A percentile compares a stretch with the other conserved stretches of the same genome.
phyloP scores from a whole-genome alignment of 2,329 filamentous ascomycete genomes.

The Trichophyton benhamiae region DNA sequence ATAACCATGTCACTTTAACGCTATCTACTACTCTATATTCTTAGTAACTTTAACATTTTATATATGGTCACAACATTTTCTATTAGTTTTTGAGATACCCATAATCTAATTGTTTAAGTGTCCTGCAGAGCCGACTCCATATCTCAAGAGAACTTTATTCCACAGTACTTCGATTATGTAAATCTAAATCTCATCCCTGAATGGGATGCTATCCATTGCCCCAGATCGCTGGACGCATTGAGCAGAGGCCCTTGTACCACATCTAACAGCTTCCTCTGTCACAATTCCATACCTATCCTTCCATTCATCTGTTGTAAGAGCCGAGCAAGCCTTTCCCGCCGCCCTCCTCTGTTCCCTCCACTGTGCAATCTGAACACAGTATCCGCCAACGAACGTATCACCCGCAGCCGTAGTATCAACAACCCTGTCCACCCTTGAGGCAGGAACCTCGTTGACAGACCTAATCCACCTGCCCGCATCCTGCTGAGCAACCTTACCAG shows the following conservation, averaged over 20 bases:
- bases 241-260: conserved; percentile 34
- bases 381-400: conserved; percentile 85
- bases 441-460: conserved; percentile 40
- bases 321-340: conserved; percentile 39
- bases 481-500: conserved; percentile 31
- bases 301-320: conserved; percentile 25
- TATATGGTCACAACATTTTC: no score
- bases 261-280: conserved; percentile 34
- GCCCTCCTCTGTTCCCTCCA: conserved; percentile 30
- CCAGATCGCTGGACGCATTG: conserved; percentile 34
- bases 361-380: conserved; percentile 60
- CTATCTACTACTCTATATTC: no score
- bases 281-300: conserved; percentile 30
- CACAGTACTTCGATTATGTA: background rate
- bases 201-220: conserved; percentile 39
- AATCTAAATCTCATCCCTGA: conserved; percentile 30
- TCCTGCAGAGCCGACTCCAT: no score
- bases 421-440: conserved; percentile 57
- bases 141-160: no score
- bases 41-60: no score
- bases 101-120: no score
- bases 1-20: no score
- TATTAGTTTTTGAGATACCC: no score
- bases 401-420: conserved; percentile 90
- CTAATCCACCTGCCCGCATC: conserved; percentile 17